Evolutionary conservation across 2,329 filamentous ascomycete species (phyloP).

Genomic region (Triangularia setosa): DNA sequence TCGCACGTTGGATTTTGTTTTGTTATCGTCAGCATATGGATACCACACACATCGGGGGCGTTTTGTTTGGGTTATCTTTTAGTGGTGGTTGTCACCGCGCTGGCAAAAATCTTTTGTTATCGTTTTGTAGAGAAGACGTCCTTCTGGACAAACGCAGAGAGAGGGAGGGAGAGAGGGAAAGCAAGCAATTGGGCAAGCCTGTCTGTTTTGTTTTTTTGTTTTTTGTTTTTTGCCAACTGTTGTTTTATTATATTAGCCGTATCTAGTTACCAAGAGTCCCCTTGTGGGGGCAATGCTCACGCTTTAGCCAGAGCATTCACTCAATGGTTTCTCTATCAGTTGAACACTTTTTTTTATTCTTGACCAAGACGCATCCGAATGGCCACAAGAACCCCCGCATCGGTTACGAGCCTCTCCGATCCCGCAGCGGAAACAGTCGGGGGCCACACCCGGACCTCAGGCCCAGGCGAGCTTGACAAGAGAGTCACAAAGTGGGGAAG

Average conservation of each 20-base stretch:
- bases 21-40: conserved; percentile 1
- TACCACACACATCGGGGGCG: conserved; percentile 1
- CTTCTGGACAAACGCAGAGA: background rate
- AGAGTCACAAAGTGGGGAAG: background rate
- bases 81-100: background rate
- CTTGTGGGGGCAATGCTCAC: background rate
- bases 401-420: background rate
- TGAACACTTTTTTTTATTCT: background rate
- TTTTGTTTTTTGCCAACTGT: too few species aligned
- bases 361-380: background rate
- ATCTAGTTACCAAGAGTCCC: background rate
- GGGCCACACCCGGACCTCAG: background rate
- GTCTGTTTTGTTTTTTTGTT: background rate
- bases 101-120: background rate
- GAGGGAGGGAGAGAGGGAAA: background rate
- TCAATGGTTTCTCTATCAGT: background rate
- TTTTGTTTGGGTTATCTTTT: conserved; percentile 3
- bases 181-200: background rate
- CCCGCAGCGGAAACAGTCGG: background rate
- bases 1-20: background rate
- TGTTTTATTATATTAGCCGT: background rate
- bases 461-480: background rate
- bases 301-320: background rate
- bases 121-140: background rate
- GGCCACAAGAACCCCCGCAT: background rate